These are phyloP conservation scores for Evansstolkia leycettana DNA, from an alignment of 495 filamentous ascomycete genomes.

Conservation along the genomic window DNA sequence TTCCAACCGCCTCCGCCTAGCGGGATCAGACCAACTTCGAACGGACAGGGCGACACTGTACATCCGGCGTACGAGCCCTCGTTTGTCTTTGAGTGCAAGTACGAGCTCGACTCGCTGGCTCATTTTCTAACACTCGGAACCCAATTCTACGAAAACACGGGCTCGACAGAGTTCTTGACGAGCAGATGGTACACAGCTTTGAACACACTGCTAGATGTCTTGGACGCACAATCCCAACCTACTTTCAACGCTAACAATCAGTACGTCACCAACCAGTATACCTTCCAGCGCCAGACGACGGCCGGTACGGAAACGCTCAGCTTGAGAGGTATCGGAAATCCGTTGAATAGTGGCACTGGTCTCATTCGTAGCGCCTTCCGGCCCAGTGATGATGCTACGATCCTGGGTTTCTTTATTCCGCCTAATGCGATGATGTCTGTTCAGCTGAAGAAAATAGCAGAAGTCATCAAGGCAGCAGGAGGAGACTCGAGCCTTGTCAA, in stretches of 20 bases:
- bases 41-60: slow-evolving; percentile 70
- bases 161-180: slow-evolving; percentile 64
- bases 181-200: slow-evolving; percentile 71
- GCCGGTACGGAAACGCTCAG: slow-evolving; percentile 84
- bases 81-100: slow-evolving; percentile 95
- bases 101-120: slow-evolving; percentile 91
- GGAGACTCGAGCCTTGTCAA: slow-evolving; percentile 34
- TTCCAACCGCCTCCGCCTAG: slow-evolving; percentile 90
- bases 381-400: slow-evolving; percentile 96
- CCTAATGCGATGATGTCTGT: slow-evolving; percentile 94
- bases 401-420: slow-evolving; percentile 89
- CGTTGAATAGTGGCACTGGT: slow-evolving; percentile 70
- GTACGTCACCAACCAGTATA: slow-evolving; percentile 66
- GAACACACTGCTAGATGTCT: slow-evolving; percentile 54
- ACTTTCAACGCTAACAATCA: slow-evolving; percentile 60
- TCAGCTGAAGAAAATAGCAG: slow-evolving; percentile 67
- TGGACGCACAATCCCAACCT: slow-evolving; percentile 65
- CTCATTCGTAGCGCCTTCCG: slow-evolving; percentile 87
- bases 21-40: slow-evolving; percentile 51
- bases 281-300: slow-evolving; percentile 68
- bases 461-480: slow-evolving; percentile 48
- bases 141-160: slow-evolving; percentile 72
- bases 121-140: slow-evolving; percentile 80
- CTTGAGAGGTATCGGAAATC: slow-evolving; percentile 77
- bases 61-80: slow-evolving; percentile 76